Evolutionary conservation across 2,329 filamentous ascomycete genomes (phyloP), one percentile per base, ranked within the genome.

Genomic region (Colletotrichum tofieldiae): DNA sequence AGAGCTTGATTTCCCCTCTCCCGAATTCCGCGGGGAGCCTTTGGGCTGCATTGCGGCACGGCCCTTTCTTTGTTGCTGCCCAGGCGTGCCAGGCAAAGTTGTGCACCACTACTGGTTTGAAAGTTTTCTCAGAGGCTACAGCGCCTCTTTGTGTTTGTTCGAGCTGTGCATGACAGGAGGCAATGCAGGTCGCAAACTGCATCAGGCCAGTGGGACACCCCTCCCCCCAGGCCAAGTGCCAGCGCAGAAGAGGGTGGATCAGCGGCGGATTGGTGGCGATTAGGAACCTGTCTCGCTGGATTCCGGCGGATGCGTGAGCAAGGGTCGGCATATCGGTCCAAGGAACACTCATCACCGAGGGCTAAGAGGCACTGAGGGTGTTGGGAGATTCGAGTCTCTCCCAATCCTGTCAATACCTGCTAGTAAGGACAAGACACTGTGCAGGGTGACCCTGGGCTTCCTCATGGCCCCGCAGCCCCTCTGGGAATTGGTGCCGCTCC

Each of bases 271-370:
- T 52, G n/a, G 61, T 45, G 62, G 45, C 18, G 32, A 60, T 20
- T 29, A 66, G 54, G 43, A 60, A 39, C 5, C 23, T 39, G 37
- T 43, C 23, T 52, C 32, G 52, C 39, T 55, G 43, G 29, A 20
- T 32, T 63, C 54, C 49, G 35, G 47, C 32, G 43, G 39, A 56
- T 67, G 56, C 54, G 66, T 47, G 32, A 60, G 56, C 43, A 45
- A 62, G 55, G 43, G 49, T 72, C 39, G 52, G 69, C 58, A 45
- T 54, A 52, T 64, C 45, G 65, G 65, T 49, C 39, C 45, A 68
- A 47, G 51, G 43, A 32, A 56, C 52, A 23, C 55, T 51, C 61
- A 49, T 43, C 45, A 51, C 54, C 61, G 62, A 65, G 55, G 64
- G 18, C 32, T 47, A 14, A 6, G 32, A 32, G 32, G 6, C 9